Conservation (phyloP, 371 early-diverging fungal genomes). For the Mucor saturninus region DNA sequence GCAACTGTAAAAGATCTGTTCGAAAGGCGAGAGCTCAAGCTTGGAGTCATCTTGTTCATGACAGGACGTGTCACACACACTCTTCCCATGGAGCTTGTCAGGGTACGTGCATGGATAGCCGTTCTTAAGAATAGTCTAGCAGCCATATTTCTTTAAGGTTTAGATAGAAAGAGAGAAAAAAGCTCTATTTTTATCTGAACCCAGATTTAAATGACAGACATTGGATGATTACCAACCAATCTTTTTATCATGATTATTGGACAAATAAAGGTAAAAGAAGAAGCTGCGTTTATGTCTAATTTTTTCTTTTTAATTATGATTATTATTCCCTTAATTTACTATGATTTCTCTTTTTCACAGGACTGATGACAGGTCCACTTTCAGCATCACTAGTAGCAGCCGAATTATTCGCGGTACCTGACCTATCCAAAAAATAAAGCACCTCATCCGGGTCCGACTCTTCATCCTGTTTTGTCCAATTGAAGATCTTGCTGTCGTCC, state of each 20-base stretch:
- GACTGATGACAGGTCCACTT: neutral
- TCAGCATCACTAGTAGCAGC: constrained; percentile 31
- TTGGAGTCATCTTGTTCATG: neutral
- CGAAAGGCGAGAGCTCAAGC: neutral
- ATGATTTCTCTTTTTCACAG: neutral
- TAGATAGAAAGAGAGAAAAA: no score
- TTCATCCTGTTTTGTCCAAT: constrained; percentile 47
- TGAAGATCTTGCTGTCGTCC: constrained; percentile 64
- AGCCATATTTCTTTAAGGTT: neutral
- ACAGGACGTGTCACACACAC: neutral
- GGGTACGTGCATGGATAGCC: neutral
- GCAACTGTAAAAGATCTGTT: constrained; percentile 11
- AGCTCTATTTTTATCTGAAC: no score
- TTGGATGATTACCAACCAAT: no score
- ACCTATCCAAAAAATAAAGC: constrained; percentile 29
- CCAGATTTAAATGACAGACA: no score
- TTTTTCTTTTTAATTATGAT: neutral
- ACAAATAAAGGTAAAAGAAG: neutral
- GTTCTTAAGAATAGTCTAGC: neutral
- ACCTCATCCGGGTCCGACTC: constrained; percentile 25
- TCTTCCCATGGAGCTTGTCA: neutral
- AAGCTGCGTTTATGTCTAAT: neutral
- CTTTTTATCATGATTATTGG: neutral
- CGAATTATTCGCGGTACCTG: constrained; percentile 10
- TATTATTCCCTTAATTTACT: constrained; percentile 1